Percentiles rank a stretch among this genome's conserved stretches.
phyloP scores from a whole-genome alignment of 2,329 filamentous ascomycete species.

The Didymella lethalis region DNA sequence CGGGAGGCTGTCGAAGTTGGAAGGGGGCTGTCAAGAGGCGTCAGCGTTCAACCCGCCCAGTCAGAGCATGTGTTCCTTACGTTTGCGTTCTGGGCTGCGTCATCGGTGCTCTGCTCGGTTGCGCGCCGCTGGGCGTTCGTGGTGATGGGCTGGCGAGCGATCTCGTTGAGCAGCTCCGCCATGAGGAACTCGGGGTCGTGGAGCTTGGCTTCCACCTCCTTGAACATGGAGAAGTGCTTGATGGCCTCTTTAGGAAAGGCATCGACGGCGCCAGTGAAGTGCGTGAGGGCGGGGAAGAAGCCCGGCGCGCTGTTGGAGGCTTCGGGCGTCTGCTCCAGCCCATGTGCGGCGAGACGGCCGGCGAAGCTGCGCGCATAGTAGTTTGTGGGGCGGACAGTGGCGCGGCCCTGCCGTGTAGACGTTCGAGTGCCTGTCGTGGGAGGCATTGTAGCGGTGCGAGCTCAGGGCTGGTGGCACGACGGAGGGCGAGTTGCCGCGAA shows the following conservation, averaged over 20 bases:
- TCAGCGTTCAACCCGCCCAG: constrained; percentile 29
- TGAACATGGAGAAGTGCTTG: constrained; percentile 92
- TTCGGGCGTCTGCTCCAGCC: constrained; percentile 50
- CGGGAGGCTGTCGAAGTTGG: constrained; percentile 38
- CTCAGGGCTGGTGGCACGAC: constrained; percentile 29
- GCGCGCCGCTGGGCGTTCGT: constrained; percentile 41
- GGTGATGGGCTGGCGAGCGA: constrained; percentile 59
- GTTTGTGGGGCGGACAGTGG: constrained; percentile 58
- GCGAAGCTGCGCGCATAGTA: constrained; percentile 61
- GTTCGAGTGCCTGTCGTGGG: constrained; percentile 46
- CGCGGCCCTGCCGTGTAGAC: constrained; percentile 57
- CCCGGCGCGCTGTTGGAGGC: constrained; percentile 52
- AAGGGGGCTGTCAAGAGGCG: constrained; percentile 37
- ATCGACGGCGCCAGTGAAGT: constrained; percentile 90
- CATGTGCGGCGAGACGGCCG: constrained; percentile 47
- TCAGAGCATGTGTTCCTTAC: constrained; percentile 50
- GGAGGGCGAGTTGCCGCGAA: constrained; percentile 26
- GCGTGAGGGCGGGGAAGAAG: constrained; percentile 72
- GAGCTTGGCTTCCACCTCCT: constrained; percentile 97
- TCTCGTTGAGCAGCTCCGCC: constrained; percentile 74
- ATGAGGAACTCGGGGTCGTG: constrained; percentile 86
- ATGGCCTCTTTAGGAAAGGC: constrained; percentile 94
- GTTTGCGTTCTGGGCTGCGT: constrained; percentile 51
- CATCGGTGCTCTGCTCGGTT: constrained; percentile 38
- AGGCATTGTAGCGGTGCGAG: constrained; percentile 43